Evolutionary conservation across 2,329 filamentous ascomycete species (phyloP), one percentile per base, ranked within the genome.

Genomic region (Phoma sp.): DNA sequence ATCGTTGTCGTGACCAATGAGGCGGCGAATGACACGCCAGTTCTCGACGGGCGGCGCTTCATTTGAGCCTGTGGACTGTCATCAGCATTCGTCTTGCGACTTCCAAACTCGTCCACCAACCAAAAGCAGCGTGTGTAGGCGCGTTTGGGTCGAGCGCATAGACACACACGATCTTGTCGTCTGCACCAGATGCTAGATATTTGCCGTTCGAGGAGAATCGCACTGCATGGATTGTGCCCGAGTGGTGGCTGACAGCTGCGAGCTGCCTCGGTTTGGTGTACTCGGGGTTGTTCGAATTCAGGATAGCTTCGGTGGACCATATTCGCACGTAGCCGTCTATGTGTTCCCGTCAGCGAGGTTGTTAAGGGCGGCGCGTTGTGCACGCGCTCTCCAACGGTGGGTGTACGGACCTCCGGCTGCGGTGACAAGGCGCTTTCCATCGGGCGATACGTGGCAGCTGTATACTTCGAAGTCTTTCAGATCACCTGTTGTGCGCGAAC

Each of bases 381-480:
- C 50, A 55, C 39, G 53, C 54, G 57, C 58, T 61, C 51, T 57
- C 51, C 51, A 50, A 22, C 45, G n/a, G 31, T 41, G 60, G 55
- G 45, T 58, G 32, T 38, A 72, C 86, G 76, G 80, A 92, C 89
- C 90, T 84, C 95, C 94, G 69, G 93, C 95, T 59, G 94, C 95
- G 19, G 95, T 98, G 43, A 94, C 95, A 53, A 99, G 84, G 62
- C 95, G 87, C 72, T 87, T 89, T 64, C 94, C 95, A 79, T 99
- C 95, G 13, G 95, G 91, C 25, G 95, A 99, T 62, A 99, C 88
- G 82, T 98, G 91, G 76, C 94, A 98, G 79, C 92, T 96, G 81
- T 98, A 99, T 64, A 98, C 94, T 78, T 99, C 95, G 73, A 96
- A 96, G 75, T 98, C 93, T 74, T 97, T 98, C 76, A 96, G 91